phyloP scores from a whole-genome alignment of 257 asterid species.

The Fraxinus quadrangulata region DNA sequence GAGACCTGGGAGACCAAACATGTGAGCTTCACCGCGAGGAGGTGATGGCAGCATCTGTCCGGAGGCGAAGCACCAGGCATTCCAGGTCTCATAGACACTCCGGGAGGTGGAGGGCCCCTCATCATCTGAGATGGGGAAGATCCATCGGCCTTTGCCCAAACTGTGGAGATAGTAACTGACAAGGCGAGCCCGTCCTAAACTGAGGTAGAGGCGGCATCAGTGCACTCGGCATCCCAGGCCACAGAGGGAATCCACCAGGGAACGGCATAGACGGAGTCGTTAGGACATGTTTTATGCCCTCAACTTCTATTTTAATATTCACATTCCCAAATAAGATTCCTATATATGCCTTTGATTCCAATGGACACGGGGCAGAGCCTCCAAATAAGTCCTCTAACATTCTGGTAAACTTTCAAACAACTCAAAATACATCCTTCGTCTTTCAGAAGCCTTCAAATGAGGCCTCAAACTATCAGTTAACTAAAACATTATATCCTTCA shows the following conservation, averaged over 20 bases:
- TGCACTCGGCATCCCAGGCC: constrained; percentile 46
- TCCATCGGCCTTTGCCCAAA: constrained; percentile 73
- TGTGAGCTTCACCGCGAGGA: constrained; percentile 62
- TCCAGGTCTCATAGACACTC: background rate
- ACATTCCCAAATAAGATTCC: no score
- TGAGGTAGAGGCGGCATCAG: constrained; percentile 46
- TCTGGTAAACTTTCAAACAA: no score
- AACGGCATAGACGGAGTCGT: constrained; percentile 67
- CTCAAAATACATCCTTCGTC: no score
- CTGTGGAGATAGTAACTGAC: constrained; percentile 54
- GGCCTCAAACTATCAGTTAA: no score
- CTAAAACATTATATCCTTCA: no score
- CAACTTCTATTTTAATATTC: no score
- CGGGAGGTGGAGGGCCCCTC: constrained; percentile 86
- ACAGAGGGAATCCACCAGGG: constrained; percentile 38
- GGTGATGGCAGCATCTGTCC: constrained; percentile 64
- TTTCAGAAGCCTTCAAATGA: no score
- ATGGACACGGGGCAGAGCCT: no score
- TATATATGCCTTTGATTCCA: no score
- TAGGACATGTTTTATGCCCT: constrained; percentile 8
- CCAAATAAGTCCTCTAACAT: no score
- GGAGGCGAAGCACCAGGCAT: constrained; percentile 72
- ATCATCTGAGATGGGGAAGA: constrained; percentile 78
- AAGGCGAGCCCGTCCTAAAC: constrained; percentile 47
- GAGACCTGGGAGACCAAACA: constrained; percentile 85